These are phyloP conservation scores for Symbiotaphrina buchneri DNA, from an alignment of 495 filamentous ascomycete genomes.

Conservation along the genomic window DNA sequence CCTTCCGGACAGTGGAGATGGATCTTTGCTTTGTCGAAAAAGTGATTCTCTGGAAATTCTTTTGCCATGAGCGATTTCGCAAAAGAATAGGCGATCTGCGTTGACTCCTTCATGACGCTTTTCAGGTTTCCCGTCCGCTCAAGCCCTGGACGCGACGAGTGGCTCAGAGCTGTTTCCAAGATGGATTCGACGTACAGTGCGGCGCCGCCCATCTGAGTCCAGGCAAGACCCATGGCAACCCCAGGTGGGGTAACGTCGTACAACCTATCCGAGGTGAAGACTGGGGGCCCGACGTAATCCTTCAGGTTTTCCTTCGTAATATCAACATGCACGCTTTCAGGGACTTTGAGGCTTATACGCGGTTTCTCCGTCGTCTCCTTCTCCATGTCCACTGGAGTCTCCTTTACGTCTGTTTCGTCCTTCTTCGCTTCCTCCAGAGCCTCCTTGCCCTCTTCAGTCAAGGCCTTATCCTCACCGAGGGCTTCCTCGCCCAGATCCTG, in stretches of 20 bases:
- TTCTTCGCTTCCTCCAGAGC: conserved; percentile 48
- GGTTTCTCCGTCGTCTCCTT: conserved; percentile 55
- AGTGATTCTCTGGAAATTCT: conserved; percentile 69
- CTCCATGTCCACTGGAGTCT: conserved; percentile 33
- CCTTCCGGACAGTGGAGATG: conserved; percentile 97
- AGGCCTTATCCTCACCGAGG: conserved; percentile 55
- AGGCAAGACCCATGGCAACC: conserved; percentile 95
- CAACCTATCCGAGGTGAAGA: conserved; percentile 87
- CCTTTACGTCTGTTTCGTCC: conserved; percentile 28
- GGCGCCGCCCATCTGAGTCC: conserved; percentile 94
- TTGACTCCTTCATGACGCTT: conserved; percentile 95
- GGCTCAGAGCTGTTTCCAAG: conserved; percentile 54
- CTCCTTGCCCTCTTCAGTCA: conserved; percentile 76
- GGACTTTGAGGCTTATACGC: conserved; percentile 61
- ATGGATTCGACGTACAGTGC: conserved; percentile 96
- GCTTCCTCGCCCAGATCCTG: conserved; percentile 80
- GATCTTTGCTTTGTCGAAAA: conserved; percentile 89
- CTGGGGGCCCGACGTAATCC: conserved; percentile 90
- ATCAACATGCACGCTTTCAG: conserved; percentile 63
- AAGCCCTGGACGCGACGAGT: conserved; percentile 50
- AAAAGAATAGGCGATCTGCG: conserved; percentile 84
- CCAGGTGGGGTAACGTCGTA: conserved; percentile 92
- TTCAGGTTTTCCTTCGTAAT: conserved; percentile 83
- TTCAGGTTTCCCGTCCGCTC: conserved; percentile 89
- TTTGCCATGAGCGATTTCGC: conserved; percentile 72